A percentile compares a stretch with the other conserved stretches of the same genome.
Conservation (phyloP, 768 basidiomycete genomes). For the Calocera viscosa region DNA sequence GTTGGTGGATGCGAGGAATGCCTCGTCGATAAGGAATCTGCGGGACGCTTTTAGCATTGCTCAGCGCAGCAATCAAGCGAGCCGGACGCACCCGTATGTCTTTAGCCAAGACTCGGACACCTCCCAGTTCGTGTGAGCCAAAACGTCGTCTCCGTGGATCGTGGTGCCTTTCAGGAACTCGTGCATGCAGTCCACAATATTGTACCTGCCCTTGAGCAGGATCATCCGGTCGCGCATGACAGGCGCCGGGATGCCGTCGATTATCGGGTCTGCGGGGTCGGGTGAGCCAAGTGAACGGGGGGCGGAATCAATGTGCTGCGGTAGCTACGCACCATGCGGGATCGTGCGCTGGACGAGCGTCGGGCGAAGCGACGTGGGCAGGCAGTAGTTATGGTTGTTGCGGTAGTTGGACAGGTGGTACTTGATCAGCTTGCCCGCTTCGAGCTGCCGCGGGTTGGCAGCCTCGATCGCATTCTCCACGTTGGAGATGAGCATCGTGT, state of each 20-base stretch:
- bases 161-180: constrained; percentile 56
- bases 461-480: neutral
- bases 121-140: constrained; percentile 87
- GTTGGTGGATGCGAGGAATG: constrained; percentile 59
- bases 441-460: constrained; percentile 45
- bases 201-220: constrained; percentile 65
- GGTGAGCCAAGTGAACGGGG: too few species aligned
- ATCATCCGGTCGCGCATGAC: constrained; percentile 87
- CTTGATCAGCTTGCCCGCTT: constrained; percentile 75
- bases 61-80: constrained; percentile 1
- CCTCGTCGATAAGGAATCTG: constrained; percentile 69
- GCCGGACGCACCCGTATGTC: constrained; percentile 59
- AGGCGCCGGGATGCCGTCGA: constrained; percentile 80
- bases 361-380: constrained; percentile 77
- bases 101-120: constrained; percentile 69
- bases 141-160: constrained; percentile 81
- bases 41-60: neutral
- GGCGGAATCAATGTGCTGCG: neutral
- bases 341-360: constrained; percentile 79
- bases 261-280: constrained; percentile 56
- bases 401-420: constrained; percentile 81
- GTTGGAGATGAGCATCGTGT: neutral
- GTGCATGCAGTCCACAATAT: constrained; percentile 65
- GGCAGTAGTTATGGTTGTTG: constrained; percentile 70
- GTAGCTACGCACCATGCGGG: constrained; percentile 69